Conservation (phyloP, 1,139 yeast species). For the Hansenula anomala region DNA sequence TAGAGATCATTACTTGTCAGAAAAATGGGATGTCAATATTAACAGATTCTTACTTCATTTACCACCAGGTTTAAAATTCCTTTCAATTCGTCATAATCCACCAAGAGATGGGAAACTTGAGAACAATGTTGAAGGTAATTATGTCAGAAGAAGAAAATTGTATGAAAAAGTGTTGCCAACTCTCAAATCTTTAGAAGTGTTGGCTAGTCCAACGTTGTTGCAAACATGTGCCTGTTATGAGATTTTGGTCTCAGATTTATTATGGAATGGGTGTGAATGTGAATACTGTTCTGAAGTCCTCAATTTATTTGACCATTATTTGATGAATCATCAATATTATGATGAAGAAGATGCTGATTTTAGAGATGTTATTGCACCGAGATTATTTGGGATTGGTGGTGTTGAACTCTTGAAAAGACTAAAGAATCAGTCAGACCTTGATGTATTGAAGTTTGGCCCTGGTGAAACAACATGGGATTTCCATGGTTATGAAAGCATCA, state of each 20-base stretch:
- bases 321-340: constrained; percentile 60
- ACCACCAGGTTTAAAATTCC: constrained; percentile 30
- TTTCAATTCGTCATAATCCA: constrained; percentile 48
- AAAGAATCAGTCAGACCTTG: constrained; percentile 19
- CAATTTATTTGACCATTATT: constrained; percentile 47
- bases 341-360: constrained; percentile 38
- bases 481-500: constrained; percentile 30
- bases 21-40: constrained; percentile 50
- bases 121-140: constrained; percentile 73
- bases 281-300: constrained; percentile 44
- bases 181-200: constrained; percentile 33
- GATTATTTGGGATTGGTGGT: constrained; percentile 49
- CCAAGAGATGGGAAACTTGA: constrained; percentile 41
- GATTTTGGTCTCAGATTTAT: constrained; percentile 57
- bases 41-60: constrained; percentile 39
- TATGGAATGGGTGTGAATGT: constrained; percentile 79
- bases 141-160: constrained; percentile 48
- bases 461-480: constrained; percentile 31
- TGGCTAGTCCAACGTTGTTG: constrained; percentile 54
- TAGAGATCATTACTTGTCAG: constrained; percentile 46
- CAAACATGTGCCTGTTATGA: constrained; percentile 63
- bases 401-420: constrained; percentile 35
- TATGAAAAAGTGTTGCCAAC: constrained; percentile 45
- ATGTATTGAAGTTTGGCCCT: constrained; percentile 23
- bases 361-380: constrained; percentile 57